A percentile compares a stretch with the other conserved stretches of the same genome.
phyloP scores from a whole-genome alignment of 495 filamentous ascomycete genomes.

The Penicillium dipodomyicola region DNA sequence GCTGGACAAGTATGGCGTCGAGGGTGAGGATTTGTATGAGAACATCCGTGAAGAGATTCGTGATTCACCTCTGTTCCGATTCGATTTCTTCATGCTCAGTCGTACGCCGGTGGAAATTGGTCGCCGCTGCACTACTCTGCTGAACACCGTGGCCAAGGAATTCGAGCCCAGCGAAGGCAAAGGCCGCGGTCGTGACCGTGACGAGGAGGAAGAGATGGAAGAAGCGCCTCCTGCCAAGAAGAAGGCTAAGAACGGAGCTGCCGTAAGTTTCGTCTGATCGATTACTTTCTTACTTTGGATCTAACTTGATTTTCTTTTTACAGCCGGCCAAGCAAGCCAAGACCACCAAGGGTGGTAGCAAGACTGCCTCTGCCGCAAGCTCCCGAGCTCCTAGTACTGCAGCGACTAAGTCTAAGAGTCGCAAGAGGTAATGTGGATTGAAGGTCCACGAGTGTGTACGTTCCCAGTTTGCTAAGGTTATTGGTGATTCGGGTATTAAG shows the following conservation, averaged over 20 bases:
- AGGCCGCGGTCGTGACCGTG: slow-evolving; percentile 66
- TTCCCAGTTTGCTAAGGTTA: slow-evolving; percentile 8
- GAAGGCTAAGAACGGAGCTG: slow-evolving; percentile 81
- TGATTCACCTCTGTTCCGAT: slow-evolving; percentile 91
- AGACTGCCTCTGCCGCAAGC: slow-evolving; percentile 48
- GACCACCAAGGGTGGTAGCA: slow-evolving; percentile 54
- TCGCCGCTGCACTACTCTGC: slow-evolving; percentile 86
- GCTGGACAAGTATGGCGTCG: slow-evolving; percentile 84
- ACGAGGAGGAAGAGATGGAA: slow-evolving; percentile 71
- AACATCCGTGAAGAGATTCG: slow-evolving; percentile 88
- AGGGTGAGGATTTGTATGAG: slow-evolving; percentile 80
- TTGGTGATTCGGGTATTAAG: slow-evolving; percentile 7
- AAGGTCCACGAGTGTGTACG: slow-evolving; percentile 14
- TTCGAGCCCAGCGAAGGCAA: slow-evolving; percentile 81
- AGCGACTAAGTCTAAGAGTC: slow-evolving; percentile 46
- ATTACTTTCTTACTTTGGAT: background rate
- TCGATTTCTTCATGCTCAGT: slow-evolving; percentile 98
- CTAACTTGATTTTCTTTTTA: background rate
- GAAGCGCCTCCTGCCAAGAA: slow-evolving; percentile 87
- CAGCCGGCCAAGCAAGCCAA: slow-evolving; percentile 61
- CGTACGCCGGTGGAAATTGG: slow-evolving; percentile 90
- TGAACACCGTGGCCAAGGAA: slow-evolving; percentile 91
- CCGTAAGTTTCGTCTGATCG: slow-evolving; percentile 44
- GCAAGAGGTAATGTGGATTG: slow-evolving; percentile 43
- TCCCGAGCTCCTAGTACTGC: slow-evolving; percentile 58